Percentiles rank a stretch among this genome's conserved stretches.
phyloP scores from a whole-genome alignment of 805 yeast genomes.

The Metschnikowia proteae region DNA sequence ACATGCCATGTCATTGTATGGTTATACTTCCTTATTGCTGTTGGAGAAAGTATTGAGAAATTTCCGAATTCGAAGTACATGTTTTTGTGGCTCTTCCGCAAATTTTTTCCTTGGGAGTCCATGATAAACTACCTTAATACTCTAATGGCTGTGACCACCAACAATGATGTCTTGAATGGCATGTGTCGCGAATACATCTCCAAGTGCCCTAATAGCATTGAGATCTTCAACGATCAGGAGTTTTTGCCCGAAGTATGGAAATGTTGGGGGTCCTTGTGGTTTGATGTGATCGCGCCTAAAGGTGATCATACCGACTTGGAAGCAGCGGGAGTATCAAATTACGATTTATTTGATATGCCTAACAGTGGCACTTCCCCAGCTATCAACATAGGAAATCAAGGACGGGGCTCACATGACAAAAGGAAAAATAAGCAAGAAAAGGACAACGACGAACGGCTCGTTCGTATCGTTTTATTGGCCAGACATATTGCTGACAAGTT shows the following conservation, averaged over 20 bases:
- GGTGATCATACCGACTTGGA: slow-evolving; percentile 47
- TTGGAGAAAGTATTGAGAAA: slow-evolving; percentile 51
- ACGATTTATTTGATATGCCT: slow-evolving; percentile 59
- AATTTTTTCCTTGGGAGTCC: slow-evolving; percentile 66
- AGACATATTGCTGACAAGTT: slow-evolving; percentile 48
- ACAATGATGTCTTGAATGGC: slow-evolving; percentile 23
- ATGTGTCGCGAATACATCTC: slow-evolving; percentile 20
- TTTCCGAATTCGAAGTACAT: slow-evolving; percentile 45
- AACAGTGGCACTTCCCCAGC: slow-evolving; percentile 51
- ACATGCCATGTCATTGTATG: slow-evolving; percentile 74
- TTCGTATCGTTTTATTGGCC: slow-evolving; percentile 50
- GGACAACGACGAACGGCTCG: slow-evolving; percentile 49
- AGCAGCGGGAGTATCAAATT: slow-evolving; percentile 54
- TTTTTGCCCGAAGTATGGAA: slow-evolving; percentile 74
- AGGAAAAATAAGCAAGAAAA: slow-evolving; percentile 28
- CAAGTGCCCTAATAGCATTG: slow-evolving; percentile 38
- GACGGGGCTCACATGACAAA: slow-evolving; percentile 17
- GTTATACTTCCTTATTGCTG: slow-evolving; percentile 66
- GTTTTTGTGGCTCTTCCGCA: slow-evolving; percentile 49
- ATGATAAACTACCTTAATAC: slow-evolving; percentile 62
- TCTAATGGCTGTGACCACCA: slow-evolving; percentile 36
- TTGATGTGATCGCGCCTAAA: slow-evolving; percentile 54
- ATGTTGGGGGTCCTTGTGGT: slow-evolving; percentile 84
- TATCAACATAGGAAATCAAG: slow-evolving; percentile 26
- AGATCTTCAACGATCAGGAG: slow-evolving; percentile 55